Evolutionary conservation across 306 rosid genomes (phyloP).

Genomic region (Biancaea sappan): DNA sequence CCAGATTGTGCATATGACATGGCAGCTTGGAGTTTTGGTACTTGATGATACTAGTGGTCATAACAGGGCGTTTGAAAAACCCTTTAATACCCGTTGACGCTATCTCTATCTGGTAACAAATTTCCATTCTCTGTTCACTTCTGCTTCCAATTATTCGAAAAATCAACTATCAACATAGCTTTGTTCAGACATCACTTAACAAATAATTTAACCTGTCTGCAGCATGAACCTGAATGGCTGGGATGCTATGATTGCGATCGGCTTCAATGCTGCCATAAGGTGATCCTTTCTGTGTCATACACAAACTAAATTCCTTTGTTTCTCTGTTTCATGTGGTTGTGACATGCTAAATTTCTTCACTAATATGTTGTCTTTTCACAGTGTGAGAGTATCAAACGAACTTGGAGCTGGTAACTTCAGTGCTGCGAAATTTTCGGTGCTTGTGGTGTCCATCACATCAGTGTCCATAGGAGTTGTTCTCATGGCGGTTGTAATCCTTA

Average conservation of each 20-base stretch:
- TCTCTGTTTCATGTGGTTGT: too few relatives aligned
- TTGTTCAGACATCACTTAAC: not conserved
- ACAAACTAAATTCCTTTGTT: too few relatives aligned
- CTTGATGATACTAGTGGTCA: constrained; percentile 71
- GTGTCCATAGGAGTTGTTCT: constrained; percentile 57
- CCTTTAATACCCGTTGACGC: constrained; percentile 76
- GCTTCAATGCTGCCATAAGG: constrained; percentile 87
- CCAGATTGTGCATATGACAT: constrained; percentile 8
- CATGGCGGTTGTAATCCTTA: constrained; percentile 48
- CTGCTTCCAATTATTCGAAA: not conserved
- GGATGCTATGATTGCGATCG: constrained; percentile 77
- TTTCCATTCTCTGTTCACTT: not conserved
- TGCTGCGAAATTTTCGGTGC: constrained; percentile 65
- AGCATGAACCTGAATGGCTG: constrained; percentile 81
- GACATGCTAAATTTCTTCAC: too few relatives aligned
- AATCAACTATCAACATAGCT: not conserved
- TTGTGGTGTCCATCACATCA: constrained; percentile 72
- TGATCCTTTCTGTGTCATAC: constrained; percentile 30
- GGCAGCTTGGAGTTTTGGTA: constrained; percentile 93
- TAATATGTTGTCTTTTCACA: constrained; percentile 35
- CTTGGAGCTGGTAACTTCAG: constrained; percentile 69
- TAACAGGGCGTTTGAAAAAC: constrained; percentile 64
- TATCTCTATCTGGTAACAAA: constrained; percentile 65
- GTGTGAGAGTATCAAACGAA: constrained; percentile 90
- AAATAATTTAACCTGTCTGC: constrained; percentile 16